Conservation (phyloP, 2,329 filamentous ascomycete species). For the Fusarium caatingaense region DNA sequence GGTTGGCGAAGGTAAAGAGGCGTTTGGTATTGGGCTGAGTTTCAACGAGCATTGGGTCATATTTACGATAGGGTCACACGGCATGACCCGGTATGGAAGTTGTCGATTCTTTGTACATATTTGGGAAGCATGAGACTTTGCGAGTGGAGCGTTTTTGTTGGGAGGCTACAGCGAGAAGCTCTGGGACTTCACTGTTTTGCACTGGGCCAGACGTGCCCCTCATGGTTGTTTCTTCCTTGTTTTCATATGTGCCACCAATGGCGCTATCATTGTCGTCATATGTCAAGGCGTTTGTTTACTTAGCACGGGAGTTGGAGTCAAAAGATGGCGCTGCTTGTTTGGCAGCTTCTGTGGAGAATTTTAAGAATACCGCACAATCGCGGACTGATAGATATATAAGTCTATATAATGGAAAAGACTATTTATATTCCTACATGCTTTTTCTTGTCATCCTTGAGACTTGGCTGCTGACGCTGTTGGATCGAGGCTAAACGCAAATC, state of each 20-base stretch:
- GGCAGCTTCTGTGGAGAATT: constrained; percentile 20
- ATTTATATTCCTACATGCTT: not conserved
- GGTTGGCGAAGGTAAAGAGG: constrained; percentile 55
- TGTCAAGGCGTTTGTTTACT: constrained; percentile 42
- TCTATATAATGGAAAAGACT: constrained; percentile 35
- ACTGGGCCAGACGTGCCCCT: constrained; percentile 17
- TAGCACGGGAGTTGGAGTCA: constrained; percentile 45
- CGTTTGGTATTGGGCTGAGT: constrained; percentile 9
- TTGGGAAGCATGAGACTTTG: constrained; percentile 23
- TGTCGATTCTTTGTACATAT: constrained; percentile 45
- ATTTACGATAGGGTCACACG: constrained; percentile 25
- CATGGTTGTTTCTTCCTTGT: constrained; percentile 31
- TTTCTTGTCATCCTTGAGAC: not conserved
- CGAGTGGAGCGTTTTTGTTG: constrained; percentile 32
- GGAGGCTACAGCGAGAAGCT: constrained; percentile 32
- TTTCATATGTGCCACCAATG: constrained; percentile 29
- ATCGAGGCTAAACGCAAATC: not conserved
- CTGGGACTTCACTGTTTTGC: constrained; percentile 15
- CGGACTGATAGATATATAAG: constrained; percentile 31
- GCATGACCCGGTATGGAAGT: constrained; percentile 11
- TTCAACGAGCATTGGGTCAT: not conserved
- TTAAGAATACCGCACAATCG: constrained; percentile 27
- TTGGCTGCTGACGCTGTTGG: not conserved
- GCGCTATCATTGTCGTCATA: constrained; percentile 37
- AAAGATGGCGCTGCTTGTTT: constrained; percentile 16